Evolutionary conservation across 176 grass and related monocot genomes (phyloP), one percentile per base, ranked within the genome.

Genomic region (Poa pratensis): DNA sequence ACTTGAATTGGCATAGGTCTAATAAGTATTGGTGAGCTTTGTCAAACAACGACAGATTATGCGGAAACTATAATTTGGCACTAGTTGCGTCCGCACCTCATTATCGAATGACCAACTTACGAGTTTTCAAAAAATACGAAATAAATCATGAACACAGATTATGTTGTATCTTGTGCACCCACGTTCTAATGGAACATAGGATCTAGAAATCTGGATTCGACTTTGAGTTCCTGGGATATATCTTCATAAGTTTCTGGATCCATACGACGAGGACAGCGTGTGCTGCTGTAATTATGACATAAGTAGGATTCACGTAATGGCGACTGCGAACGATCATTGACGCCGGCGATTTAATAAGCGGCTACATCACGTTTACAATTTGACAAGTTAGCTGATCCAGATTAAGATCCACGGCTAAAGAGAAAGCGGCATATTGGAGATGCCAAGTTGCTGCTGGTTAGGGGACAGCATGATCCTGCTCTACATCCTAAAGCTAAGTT

Each of bases 391-490:
- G 73, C 63, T 30, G 32, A 71, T 4, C 30, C 17, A 11, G 1
- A n/a, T n/a, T n/a, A n/a, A n/a, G n/a, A n/a, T n/a, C n/a, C n/a
- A n/a, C n/a, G n/a, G 73, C 22, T 75, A 91, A 79, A 57, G 81
- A 58, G 59, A 72, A 40, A 63, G 55, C 60, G 1, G 80, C 58
- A 43, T 3, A 30, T 19, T 20, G 67, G 73, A 61, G 85, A 91
- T 80, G 69, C 80, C 51, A 80, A 87, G 58, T 90, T 91, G 85
- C 76, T 80, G 81, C 69, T 27, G 35, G 76, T 75, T 80, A 80
- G 89, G 85, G 46, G 89, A 87, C 89, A 84, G 51, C 80, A 84
- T 90, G 81, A 90, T 90, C 89, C 80, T 76, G 59, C 84, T 90
- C 80, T 79, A 85, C 80, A 84, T 75, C 69, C 85, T n/a, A 87